Conservation (phyloP, 768 basidiomycete genomes). For the Russula olivacea region DNA sequence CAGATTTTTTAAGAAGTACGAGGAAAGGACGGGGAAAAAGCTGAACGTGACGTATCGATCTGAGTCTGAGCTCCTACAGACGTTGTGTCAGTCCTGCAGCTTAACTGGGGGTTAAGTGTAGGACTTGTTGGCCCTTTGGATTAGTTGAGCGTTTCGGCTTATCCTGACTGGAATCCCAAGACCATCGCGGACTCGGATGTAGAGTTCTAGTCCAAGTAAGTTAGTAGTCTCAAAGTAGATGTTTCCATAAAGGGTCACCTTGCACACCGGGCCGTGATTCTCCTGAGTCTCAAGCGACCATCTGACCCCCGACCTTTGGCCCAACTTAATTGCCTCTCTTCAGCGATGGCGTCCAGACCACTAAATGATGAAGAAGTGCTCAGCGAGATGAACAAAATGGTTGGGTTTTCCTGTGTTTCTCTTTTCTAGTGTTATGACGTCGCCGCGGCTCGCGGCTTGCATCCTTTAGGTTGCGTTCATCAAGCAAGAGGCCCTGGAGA, state of each 20-base stretch:
- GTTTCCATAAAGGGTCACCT: neutral
- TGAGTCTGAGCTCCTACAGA: conserved; percentile 14
- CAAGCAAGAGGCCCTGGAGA: conserved; percentile 97
- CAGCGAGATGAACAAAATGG: conserved; percentile 99
- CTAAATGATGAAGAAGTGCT: conserved; percentile 94
- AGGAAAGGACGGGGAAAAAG: conserved; percentile 21
- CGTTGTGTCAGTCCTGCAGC: conserved; percentile 1
- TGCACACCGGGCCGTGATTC: neutral
- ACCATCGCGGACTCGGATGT: conserved; percentile 12
- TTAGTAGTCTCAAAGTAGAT: neutral
- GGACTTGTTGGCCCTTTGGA: conserved; percentile 14
- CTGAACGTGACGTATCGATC: conserved; percentile 14
- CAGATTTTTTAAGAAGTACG: conserved; percentile 24
- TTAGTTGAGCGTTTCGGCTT: conserved; percentile 14
- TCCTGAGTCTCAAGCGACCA: neutral
- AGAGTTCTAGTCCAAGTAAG: neutral
- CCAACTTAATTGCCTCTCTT: neutral
- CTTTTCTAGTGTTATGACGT: conserved; percentile 7
- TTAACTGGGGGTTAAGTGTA: conserved; percentile 16
- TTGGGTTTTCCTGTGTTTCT: conserved; percentile 32
- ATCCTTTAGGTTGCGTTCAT: conserved; percentile 77
- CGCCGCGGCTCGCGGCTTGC: neutral
- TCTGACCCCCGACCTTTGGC: neutral
- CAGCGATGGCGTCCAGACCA: conserved; percentile 63
- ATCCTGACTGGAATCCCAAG: conserved; percentile 25